Percentiles rank a stretch among this genome's conserved stretches.
Evolutionary conservation across 2,329 filamentous ascomycete species (phyloP).

Genomic region (Calonectria leucothoes): DNA sequence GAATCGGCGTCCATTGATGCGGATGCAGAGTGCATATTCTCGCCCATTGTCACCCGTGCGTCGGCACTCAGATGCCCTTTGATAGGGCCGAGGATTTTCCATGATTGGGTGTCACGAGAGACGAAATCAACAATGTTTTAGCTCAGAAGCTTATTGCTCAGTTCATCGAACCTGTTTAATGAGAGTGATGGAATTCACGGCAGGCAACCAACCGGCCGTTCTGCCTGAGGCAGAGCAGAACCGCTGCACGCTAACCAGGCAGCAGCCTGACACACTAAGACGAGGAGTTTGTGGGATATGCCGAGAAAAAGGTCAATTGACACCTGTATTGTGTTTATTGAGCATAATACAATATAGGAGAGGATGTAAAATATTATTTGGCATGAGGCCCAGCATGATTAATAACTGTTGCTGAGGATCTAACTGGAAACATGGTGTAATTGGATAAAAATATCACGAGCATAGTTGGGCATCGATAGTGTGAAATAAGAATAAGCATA

Average conservation of each 20-base stretch:
- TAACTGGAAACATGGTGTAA: background rate
- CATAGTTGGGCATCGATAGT: background rate
- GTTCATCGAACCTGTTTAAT: background rate
- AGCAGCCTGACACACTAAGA: background rate
- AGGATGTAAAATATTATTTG: background rate
- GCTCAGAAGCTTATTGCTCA: too few relatives aligned
- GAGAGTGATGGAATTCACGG: background rate
- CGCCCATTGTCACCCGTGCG: background rate
- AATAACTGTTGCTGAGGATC: background rate
- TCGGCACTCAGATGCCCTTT: background rate
- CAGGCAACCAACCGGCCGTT: background rate
- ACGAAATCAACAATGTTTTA: background rate
- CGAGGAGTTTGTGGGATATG: background rate
- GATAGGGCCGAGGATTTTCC: background rate
- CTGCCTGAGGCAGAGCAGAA: background rate
- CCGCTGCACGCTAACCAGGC: background rate
- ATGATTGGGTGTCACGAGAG: background rate
- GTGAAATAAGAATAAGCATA: background rate
- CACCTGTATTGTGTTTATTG: background rate
- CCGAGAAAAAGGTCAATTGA: background rate
- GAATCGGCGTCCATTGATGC: conserved; percentile 2
- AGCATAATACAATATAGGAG: background rate
- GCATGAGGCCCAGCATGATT: background rate
- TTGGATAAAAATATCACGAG: background rate
- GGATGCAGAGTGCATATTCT: background rate